Evolutionary conservation across 345 rosid genomes (phyloP).

Genomic region (Pugionium cornutum): DNA sequence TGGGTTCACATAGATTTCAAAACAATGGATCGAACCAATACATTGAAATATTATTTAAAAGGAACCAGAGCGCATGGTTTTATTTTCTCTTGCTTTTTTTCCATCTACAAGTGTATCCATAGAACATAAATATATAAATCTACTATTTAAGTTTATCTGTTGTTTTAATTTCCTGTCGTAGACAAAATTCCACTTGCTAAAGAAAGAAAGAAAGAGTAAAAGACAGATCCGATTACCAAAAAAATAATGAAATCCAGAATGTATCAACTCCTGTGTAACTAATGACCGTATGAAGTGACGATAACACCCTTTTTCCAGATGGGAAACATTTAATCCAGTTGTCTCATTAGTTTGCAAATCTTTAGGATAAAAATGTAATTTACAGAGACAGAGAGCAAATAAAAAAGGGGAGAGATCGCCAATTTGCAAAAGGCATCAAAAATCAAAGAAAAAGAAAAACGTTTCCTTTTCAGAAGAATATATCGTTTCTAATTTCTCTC

Average conservation of each 20-base stretch:
- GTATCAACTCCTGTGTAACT: constrained; percentile 29
- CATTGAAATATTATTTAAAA: neutral
- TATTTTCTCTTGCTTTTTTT: neutral
- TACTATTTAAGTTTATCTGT: too few relatives aligned
- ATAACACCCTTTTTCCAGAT: neutral
- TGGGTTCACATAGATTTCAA: neutral
- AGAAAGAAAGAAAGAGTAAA: constrained; percentile 21
- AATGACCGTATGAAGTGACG: constrained; percentile 19
- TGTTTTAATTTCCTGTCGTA: constrained; percentile 1
- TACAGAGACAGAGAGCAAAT: neutral
- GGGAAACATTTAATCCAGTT: too few relatives aligned
- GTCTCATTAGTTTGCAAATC: neutral
- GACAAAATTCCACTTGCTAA: constrained; percentile 2
- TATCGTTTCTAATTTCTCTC: constrained; percentile 1
- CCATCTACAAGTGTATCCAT: too few relatives aligned
- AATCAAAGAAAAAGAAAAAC: constrained; percentile 24
- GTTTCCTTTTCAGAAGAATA: constrained; percentile 10
- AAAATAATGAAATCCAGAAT: neutral
- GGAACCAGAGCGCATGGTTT: neutral
- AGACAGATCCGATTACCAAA: neutral
- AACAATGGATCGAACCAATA: neutral
- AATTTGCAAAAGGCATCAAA: constrained; percentile 22
- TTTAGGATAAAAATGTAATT: constrained; percentile 1
- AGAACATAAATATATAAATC: too few relatives aligned
- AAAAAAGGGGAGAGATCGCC: constrained; percentile 6